These are phyloP conservation scores for Metschnikowia reukaufii DNA, from an alignment of 805 yeast genomes.

Conservation along the genomic window DNA sequence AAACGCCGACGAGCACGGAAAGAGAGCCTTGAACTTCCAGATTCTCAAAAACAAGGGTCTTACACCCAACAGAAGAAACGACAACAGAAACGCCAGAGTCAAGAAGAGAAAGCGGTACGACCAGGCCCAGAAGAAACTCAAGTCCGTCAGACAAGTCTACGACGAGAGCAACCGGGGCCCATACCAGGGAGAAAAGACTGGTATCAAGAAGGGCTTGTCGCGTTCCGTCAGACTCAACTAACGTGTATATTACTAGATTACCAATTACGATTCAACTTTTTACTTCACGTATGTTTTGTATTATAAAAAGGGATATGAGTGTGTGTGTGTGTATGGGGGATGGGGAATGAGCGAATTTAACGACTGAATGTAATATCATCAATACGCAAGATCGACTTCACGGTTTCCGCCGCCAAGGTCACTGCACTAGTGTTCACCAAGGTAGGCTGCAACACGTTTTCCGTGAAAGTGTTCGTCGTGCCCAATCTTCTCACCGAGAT, in stretches of 20 bases:
- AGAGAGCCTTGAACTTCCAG: conserved; percentile 93
- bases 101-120: conserved; percentile 98
- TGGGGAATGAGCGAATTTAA: not conserved
- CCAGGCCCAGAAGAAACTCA: conserved; percentile 88
- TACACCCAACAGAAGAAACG: conserved; percentile 90
- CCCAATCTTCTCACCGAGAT: conserved; percentile 93
- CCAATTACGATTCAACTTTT: not conserved
- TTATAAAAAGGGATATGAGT: not conserved
- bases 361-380: conserved; percentile 85
- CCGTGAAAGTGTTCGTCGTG: conserved; percentile 85
- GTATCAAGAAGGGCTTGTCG: conserved; percentile 93
- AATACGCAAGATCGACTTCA: conserved; percentile 90
- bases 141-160: conserved; percentile 88
- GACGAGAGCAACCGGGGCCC: conserved; percentile 65
- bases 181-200: conserved; percentile 92
- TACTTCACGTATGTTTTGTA: not conserved
- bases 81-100: conserved; percentile 91
- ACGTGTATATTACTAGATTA: not conserved
- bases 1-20: conserved; percentile 72
- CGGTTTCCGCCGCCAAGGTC: conserved; percentile 93
- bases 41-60: conserved; percentile 95
- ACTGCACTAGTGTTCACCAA: conserved; percentile 93
- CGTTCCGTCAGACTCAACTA: conserved; percentile 70
- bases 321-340: too few relatives aligned
- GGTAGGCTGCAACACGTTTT: conserved; percentile 95